Conservation (phyloP, 1,284 basidiomycete genomes). For the Peniophora sp. region DNA sequence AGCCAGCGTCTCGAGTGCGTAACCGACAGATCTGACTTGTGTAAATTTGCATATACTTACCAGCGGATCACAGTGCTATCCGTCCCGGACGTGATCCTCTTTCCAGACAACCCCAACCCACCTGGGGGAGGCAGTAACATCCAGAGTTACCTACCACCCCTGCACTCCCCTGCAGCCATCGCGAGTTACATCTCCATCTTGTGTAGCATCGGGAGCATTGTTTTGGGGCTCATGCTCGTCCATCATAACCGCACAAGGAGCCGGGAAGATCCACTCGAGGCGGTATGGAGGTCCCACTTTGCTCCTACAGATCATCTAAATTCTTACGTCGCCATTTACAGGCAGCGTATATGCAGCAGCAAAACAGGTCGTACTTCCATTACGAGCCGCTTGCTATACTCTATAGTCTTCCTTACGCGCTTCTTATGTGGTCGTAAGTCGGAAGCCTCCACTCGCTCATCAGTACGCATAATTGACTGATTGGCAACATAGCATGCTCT, state of each 20-base stretch:
- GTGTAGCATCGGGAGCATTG: constrained; percentile 29
- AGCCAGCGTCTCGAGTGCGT: no score
- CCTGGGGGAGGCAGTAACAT: not conserved
- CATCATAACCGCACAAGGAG: constrained; percentile 25
- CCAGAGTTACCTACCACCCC: not conserved
- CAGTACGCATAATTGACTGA: constrained; percentile 1
- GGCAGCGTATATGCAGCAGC: constrained; percentile 16
- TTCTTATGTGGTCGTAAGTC: constrained; percentile 33
- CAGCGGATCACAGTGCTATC: constrained; percentile 1
- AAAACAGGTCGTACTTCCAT: constrained; percentile 20
- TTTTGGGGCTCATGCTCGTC: constrained; percentile 32
- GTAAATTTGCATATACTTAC: no score
- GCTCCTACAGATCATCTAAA: not conserved
- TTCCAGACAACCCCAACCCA: not conserved
- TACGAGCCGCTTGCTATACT: constrained; percentile 28
- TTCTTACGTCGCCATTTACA: constrained; percentile 3
- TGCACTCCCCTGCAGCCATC: constrained; percentile 20
- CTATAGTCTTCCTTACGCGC: constrained; percentile 28
- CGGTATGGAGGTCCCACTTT: not conserved
- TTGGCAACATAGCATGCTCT: not conserved
- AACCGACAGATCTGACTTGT: no score
- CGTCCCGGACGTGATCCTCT: constrained; percentile 1
- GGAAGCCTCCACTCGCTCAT: not conserved
- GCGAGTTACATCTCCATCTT: constrained; percentile 32
- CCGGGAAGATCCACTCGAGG: constrained; percentile 13